Percentiles rank a stretch among this genome's conserved stretches.
These are phyloP conservation scores for Ophiostoma novo-ulmi DNA, from an alignment of 2,329 filamentous ascomycete genomes.

Conservation along the genomic window DNA sequence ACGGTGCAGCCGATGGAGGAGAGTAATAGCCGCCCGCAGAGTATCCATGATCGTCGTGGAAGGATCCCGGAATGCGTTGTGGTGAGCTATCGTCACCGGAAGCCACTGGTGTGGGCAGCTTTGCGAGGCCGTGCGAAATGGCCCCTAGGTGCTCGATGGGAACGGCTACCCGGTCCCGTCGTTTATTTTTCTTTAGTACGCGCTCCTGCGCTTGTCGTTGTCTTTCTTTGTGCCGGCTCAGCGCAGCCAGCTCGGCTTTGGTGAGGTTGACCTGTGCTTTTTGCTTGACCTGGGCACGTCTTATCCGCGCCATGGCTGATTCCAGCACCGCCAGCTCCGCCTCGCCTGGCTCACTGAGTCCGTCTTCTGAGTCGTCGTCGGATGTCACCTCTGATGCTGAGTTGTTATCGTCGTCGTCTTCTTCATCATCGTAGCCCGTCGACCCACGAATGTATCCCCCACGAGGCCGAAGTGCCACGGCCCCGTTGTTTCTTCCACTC, in stretches of 20 bases:
- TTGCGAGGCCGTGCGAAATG: slow-evolving; percentile 35
- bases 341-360: slow-evolving; percentile 36
- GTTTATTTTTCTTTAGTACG: slow-evolving; percentile 26
- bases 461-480: slow-evolving; percentile 31
- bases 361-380: slow-evolving; percentile 45
- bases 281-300: slow-evolving; percentile 68
- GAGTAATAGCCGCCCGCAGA: slow-evolving; percentile 51
- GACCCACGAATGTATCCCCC: slow-evolving; percentile 37
- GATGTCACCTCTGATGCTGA: slow-evolving; percentile 34
- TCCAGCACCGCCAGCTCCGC: slow-evolving; percentile 69
- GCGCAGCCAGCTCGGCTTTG: slow-evolving; percentile 71
- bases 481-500: slow-evolving; percentile 30
- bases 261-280: slow-evolving; percentile 74
- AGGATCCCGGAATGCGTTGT: slow-evolving; percentile 38
- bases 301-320: slow-evolving; percentile 73
- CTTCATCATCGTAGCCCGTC: slow-evolving; percentile 29
- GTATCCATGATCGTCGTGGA: slow-evolving; percentile 36
- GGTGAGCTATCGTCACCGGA: slow-evolving; percentile 30
- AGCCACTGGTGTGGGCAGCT: slow-evolving; percentile 27
- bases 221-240: slow-evolving; percentile 63
- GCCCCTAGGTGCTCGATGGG: slow-evolving; percentile 50
- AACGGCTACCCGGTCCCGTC: slow-evolving; percentile 46
- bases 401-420: slow-evolving; percentile 13
- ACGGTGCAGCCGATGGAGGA: slow-evolving; percentile 36
- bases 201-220: slow-evolving; percentile 44